Base-by-base conservation (phyloP, 129 eudicot species). In the Glebionis coronaria region DNA sequence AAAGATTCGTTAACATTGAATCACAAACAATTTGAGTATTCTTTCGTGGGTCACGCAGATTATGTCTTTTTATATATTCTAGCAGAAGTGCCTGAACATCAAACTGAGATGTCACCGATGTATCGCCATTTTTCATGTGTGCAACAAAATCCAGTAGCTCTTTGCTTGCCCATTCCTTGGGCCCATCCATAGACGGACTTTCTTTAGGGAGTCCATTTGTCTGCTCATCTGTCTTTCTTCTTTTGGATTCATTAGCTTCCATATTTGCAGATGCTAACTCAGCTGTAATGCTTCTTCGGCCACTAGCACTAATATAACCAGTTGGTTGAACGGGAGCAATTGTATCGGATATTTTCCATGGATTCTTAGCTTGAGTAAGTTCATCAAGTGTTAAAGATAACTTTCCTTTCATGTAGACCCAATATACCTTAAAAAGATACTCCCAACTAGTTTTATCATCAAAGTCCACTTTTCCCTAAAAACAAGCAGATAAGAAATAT, bases 381-480 rank as follows among this genome's bases (percentile, higher is more conserved):
- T 94, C 99, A 42, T 62, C 69, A 14, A 76, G 51, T 35, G 95
- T 86, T 35, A 94, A 67, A 38, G 95, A 82, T 65, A 86, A 81
- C 63, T 85, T 94, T 60, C 80, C 86, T 73, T 89, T 94, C 59
- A 85, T 57, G 79, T 31, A 79, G 28, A 84, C 51, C 97, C 97
- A 94, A 44, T 94, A 94, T 74, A 89, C 90, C 84, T 94, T 94
- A 68, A 94, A 94, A 69, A 94, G 95, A 85, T 94, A 94, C 78
- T 94, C 99, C 97, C 97, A 94, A 79, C 97, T 94, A 58, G 60
- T 73, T 54, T 73, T 82, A 83, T 94, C 99, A 77, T 94, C 99
- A 80, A 94, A 94, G 83, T 94, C 99, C 69, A 94, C 98, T 44
- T 86, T 82, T 72, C 80, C 85, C 91, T 93, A 70, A 74, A 38